A percentile compares a stretch with the other conserved stretches of the same genome.
phyloP scores from a whole-genome alignment of 1,139 yeast species.

The Taiozyma onychis region DNA sequence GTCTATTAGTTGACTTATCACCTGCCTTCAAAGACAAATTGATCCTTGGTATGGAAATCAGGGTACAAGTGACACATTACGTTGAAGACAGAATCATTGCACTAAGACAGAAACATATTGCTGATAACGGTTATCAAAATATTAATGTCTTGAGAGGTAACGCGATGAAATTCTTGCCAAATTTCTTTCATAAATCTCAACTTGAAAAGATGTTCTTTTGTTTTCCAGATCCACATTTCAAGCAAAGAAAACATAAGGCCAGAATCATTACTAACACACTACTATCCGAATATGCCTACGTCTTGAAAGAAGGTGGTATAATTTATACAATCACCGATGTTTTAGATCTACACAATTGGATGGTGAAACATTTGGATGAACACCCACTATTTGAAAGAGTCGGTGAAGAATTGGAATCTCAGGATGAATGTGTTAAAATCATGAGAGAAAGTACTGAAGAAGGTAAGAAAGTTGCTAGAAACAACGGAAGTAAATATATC shows the following conservation, averaged over 20 bases:
- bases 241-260: constrained; percentile 95
- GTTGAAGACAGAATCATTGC: constrained; percentile 95
- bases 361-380: constrained; percentile 84
- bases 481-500: constrained; percentile 77
- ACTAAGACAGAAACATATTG: constrained; percentile 47
- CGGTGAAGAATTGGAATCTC: constrained; percentile 68
- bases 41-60: constrained; percentile 92
- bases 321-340: constrained; percentile 96
- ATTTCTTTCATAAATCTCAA: constrained; percentile 78
- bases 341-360: constrained; percentile 90
- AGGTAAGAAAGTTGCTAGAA: constrained; percentile 92
- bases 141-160: constrained; percentile 89
- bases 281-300: constrained; percentile 88
- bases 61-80: constrained; percentile 95
- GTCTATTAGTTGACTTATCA: constrained; percentile 74
- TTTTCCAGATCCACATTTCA: constrained; percentile 98
- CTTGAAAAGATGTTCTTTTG: constrained; percentile 92
- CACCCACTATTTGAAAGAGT: constrained; percentile 90
- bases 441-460: constrained; percentile 95
- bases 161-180: constrained; percentile 96
- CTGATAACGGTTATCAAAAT: constrained; percentile 53
- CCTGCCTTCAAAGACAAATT: constrained; percentile 68
- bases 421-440: constrained; percentile 75
- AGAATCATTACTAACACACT: constrained; percentile 88
- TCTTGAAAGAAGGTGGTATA: constrained; percentile 79